Base-by-base conservation (phyloP, 768 basidiomycete species). In the Infundibulicybe gibba region DNA sequence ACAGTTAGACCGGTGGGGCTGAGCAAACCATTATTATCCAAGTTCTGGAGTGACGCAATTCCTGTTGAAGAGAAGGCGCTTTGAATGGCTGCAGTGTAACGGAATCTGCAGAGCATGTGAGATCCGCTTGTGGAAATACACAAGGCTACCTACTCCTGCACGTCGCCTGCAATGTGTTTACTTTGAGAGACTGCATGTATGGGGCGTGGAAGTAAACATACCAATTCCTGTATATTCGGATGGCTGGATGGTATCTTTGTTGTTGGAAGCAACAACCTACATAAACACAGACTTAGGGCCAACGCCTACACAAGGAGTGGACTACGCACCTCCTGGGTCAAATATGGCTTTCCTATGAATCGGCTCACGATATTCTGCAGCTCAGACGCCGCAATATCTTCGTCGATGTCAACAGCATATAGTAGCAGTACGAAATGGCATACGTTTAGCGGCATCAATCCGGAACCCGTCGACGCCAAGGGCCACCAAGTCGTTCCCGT, bases 181-280 rank as follows among this genome's bases (percentile, higher is more conserved):
- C 10, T 34, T 34, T 10, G 33, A 34, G 15, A 10, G 11, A 15
- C 10, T 16, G 31, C 40, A 30, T 43, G 16, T 38, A 40, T 45
- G 10, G 37, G 6, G 42, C 31, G 16, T 33, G 25, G 19, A 11
- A 12, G 14, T 37, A 20, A 38, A 38, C 62, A 39, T 30, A 68
- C 80, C 83, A 49, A 72, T 83, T 1, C 57, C 57, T 5, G 65
- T 65, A 55, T 86, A 87, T 54, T 83, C 72, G 1, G 71, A 71
- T 0, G 84, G 83, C 39, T 75, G 73, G 11, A 78, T 60, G 2
- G 79, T n/a, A n/a, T n/a, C 69, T 49, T 84, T 72, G 0, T 78
- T 80, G 0, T 61, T 43, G 9, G 74, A 73, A 21, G 65, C 81
- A n/a, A 74, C 72, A 19, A 75, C 8, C 25, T 25, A 25, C 8